Base-by-base conservation (phyloP, 1,139 yeast genomes). In the Meyerozyma sp. region DNA sequence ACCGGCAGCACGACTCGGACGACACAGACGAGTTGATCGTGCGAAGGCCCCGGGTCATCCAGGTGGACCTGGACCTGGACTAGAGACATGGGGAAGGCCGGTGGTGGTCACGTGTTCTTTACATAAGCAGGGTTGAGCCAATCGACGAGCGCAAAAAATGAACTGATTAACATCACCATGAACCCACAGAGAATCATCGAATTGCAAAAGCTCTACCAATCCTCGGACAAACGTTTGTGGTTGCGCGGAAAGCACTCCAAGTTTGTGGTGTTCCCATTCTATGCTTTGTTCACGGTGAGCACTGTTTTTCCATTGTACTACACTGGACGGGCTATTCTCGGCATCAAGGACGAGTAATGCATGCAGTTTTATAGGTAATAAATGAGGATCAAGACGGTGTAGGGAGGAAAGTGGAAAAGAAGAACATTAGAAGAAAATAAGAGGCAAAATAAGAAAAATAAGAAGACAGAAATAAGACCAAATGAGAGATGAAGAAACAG, bases 241-340 rank as follows among this genome's bases (percentile, higher is more conserved):
- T 72, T 81, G 75, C 82, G 84, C 77, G 77, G 77, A 40, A 65
- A 73, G 53, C 82, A 91, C 71, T 82, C 96, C 55, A 88, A 87
- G 73, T 71, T 79, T 61, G 71, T 84, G 65, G 79, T 90, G 57
- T 87, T 85, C 72, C 97, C 97, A 65, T 91, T 84, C 81, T 87
- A 82, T 76, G 94, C 90, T 54, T 74, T 87, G 55, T 86, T 90
- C 73, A 75, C 91, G 51, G 75, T 84, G 50, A 74, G 90, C 56
- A 77, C 89, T 46, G 77, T 78, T 52, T 77, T 80, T 52, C 87
- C 95, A 56, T 70, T 84, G 55, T 80, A 67, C 73, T 88, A 84
- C 78, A 66, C 85, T 44, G 93, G 85, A 57, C 84, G 94, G 75
- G 95, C 95, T 56, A 64, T 79, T 50, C 65, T 71, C 45, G 91